These are phyloP conservation scores for Pythium guiyangense DNA, from an alignment of 352 stramenopile genomes.

Conservation along the genomic window DNA sequence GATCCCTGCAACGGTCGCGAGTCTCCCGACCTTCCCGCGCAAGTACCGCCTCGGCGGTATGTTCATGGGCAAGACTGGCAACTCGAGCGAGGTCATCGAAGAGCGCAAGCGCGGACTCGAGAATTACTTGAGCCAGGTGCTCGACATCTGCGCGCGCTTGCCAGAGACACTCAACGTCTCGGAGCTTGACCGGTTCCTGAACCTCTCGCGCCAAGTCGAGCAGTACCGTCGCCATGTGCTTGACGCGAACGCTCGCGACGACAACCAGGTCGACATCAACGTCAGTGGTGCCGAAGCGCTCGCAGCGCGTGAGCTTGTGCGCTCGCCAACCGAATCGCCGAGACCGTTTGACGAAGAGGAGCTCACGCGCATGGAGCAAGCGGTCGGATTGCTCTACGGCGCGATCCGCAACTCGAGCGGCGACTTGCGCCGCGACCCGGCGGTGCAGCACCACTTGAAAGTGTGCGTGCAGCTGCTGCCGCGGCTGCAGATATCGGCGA, in stretches of 20 bases:
- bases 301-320: conserved; percentile 70
- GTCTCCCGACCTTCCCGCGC: conserved; percentile 65
- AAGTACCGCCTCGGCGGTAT: conserved; percentile 83
- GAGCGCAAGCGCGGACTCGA: conserved; percentile 80
- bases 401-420: conserved; percentile 79
- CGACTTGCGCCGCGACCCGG: conserved; percentile 71
- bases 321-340: conserved; percentile 73
- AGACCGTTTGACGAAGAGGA: conserved; percentile 85
- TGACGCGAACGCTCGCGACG: conserved; percentile 14
- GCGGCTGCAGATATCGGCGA: conserved; percentile 84
- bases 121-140: conserved; percentile 77
- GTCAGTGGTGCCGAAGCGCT: conserved; percentile 71
- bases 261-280: conserved; percentile 51
- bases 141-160: conserved; percentile 78
- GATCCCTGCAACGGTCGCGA: conserved; percentile 57
- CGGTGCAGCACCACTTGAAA: too few species aligned
- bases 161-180: conserved; percentile 77
- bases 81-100: conserved; percentile 83
- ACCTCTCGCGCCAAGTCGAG: too few species aligned
- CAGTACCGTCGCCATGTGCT: conserved; percentile 69
- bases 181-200: conserved; percentile 84
- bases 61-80: conserved; percentile 83
- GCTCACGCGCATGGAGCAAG: conserved; percentile 80
- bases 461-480: too few species aligned
- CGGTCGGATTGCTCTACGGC: conserved; percentile 63